Conservation (phyloP, 228 moss, liverwort and hornwort genomes). For the Sphagnum magellanicum region DNA sequence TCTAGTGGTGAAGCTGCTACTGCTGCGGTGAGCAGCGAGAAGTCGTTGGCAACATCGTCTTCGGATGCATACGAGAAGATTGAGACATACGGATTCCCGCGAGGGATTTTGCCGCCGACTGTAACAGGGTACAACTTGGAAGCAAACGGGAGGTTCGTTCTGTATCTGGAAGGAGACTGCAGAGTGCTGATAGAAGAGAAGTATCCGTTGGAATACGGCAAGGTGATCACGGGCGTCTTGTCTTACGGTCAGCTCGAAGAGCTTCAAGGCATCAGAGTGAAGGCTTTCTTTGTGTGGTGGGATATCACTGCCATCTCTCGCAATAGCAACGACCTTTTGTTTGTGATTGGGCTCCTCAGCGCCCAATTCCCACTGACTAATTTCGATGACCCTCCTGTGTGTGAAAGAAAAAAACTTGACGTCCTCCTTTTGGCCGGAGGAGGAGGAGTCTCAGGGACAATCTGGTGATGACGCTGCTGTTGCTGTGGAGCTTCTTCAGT, state of each 20-base stretch:
- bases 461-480: no score
- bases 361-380: conserved; percentile 56
- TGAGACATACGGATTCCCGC: conserved; percentile 59
- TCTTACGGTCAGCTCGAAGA: conserved; percentile 53
- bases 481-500: no score
- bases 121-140: conserved; percentile 58
- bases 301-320: conserved; percentile 58
- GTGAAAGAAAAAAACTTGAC: conserved; percentile 5
- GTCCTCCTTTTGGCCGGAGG: no score
- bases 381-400: conserved; percentile 68
- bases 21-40: no score
- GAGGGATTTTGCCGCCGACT: conserved; percentile 63
- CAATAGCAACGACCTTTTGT: conserved; percentile 41
- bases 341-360: conserved; percentile 65
- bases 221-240: conserved; percentile 57
- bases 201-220: conserved; percentile 68
- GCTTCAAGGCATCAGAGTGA: conserved; percentile 67
- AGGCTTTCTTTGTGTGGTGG: conserved; percentile 76
- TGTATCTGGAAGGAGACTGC: conserved; percentile 53
- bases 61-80: conserved; percentile 70
- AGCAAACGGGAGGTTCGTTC: conserved; percentile 53
- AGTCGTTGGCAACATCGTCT: background rate
- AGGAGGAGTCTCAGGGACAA: no score
- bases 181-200: conserved; percentile 50
- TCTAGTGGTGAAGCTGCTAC: no score